Evolutionary conservation across 2,329 filamentous ascomycete genomes (phyloP).

Genomic region (Didymella glomerata): DNA sequence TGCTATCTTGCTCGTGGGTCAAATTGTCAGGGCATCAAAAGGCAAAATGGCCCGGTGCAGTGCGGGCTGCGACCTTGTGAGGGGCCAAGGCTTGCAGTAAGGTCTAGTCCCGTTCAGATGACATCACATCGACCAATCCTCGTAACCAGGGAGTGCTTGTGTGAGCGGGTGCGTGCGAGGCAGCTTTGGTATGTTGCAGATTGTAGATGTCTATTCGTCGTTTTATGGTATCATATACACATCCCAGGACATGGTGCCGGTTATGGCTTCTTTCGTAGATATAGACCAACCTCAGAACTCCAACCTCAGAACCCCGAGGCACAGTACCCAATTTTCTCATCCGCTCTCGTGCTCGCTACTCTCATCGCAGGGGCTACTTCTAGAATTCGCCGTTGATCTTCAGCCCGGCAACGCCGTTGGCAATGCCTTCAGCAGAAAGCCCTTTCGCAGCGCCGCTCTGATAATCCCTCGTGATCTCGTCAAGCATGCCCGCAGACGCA

Average conservation of each 20-base stretch:
- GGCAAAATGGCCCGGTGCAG: too few species aligned
- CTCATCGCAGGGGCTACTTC: background rate
- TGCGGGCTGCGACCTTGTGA: background rate
- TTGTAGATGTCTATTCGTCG: background rate
- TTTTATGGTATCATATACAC: conserved; percentile 25
- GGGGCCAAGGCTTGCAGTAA: too few species aligned
- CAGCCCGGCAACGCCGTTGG: conserved; percentile 36
- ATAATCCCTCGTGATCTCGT: conserved; percentile 52
- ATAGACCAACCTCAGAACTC: conserved; percentile 4
- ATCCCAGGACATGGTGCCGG: conserved; percentile 6
- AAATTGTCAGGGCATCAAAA: too few species aligned
- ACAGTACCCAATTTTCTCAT: background rate
- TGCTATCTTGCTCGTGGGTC: too few species aligned
- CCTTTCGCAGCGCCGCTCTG: conserved; percentile 27
- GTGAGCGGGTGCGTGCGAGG: background rate
- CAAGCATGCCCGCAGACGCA: conserved; percentile 74
- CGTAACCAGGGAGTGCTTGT: background rate
- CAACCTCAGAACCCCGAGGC: background rate
- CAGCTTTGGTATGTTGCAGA: background rate
- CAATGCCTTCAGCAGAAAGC: conserved; percentile 29
- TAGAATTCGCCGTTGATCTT: conserved; percentile 34
- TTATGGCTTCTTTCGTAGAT: conserved; percentile 17
- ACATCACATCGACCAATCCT: background rate
- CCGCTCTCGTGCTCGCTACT: background rate
- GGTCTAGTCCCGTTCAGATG: too few species aligned